Percentiles rank a stretch among this genome's conserved stretches.
Evolutionary conservation across 257 asterid species (phyloP).

Genomic region (Capsicum pubescens): DNA sequence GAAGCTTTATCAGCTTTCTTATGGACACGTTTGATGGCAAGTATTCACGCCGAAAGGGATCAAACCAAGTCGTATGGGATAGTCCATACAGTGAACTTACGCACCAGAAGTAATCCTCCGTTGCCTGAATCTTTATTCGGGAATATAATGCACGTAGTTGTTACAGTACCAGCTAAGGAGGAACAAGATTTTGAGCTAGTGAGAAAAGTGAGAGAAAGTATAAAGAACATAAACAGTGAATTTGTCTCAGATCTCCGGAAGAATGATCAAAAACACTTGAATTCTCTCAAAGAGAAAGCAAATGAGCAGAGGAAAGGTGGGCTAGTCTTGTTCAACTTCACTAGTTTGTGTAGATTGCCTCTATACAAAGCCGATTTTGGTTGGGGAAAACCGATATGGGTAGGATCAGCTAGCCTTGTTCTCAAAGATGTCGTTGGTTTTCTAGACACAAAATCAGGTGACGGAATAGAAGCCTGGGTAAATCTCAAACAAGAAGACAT

Average conservation of each 20-base stretch:
- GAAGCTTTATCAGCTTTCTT: constrained; percentile 55
- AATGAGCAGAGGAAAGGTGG: constrained; percentile 33
- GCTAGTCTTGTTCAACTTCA: constrained; percentile 43
- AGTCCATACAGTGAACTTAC: constrained; percentile 30
- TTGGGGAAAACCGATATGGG: constrained; percentile 52
- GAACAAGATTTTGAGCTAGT: constrained; percentile 14
- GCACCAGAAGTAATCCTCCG: constrained; percentile 21
- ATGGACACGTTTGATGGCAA: constrained; percentile 47
- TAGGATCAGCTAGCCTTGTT: constrained; percentile 40
- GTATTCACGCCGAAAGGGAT: constrained; percentile 33
- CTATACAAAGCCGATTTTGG: constrained; percentile 38
- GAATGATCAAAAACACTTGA: constrained; percentile 38
- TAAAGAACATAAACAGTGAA: constrained; percentile 13
- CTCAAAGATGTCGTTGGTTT: constrained; percentile 48
- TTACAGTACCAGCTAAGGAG: constrained; percentile 13
- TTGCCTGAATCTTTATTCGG: constrained; percentile 26
- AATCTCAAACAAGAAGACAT: constrained; percentile 45
- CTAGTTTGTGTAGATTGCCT: constrained; percentile 63
- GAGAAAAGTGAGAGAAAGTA: constrained; percentile 22
- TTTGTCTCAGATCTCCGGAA: background rate
- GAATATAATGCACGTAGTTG: background rate
- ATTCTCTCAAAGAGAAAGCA: constrained; percentile 31
- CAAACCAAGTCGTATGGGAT: background rate
- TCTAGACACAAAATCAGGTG: constrained; percentile 42
- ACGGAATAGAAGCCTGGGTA: constrained; percentile 57